phyloP scores from a whole-genome alignment of 768 basidiomycete genomes.

The Mycena indigotica region DNA sequence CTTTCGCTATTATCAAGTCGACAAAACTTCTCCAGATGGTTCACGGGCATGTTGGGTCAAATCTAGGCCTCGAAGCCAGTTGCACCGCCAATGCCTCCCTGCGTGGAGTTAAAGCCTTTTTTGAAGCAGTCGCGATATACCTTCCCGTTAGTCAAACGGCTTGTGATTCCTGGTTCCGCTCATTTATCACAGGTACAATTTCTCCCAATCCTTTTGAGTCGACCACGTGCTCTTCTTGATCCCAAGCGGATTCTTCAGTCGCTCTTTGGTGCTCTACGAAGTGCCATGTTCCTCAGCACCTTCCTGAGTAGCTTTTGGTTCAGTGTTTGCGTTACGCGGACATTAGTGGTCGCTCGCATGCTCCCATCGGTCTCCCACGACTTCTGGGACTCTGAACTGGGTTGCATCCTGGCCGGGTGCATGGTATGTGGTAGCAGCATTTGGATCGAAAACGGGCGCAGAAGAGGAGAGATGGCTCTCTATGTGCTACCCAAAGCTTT shows the following conservation, averaged over 20 bases:
- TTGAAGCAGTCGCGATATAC: constrained; percentile 66
- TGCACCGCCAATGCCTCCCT: constrained; percentile 62
- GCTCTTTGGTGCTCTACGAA: constrained; percentile 57
- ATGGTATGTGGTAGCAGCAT: constrained; percentile 75
- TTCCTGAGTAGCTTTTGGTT: constrained; percentile 76
- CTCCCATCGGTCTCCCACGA: constrained; percentile 73
- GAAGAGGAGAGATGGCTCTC: constrained; percentile 78
- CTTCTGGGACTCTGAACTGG: constrained; percentile 78
- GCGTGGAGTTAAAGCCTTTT: constrained; percentile 58
- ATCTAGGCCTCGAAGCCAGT: constrained; percentile 50
- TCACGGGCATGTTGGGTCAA: constrained; percentile 57
- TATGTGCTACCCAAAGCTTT: constrained; percentile 77
- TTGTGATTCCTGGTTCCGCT: neutral
- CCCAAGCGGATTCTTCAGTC: constrained; percentile 44
- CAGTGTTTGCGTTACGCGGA: constrained; percentile 68
- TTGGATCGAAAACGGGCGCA: constrained; percentile 71
- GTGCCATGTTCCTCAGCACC: constrained; percentile 70
- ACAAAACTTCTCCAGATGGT: constrained; percentile 39
- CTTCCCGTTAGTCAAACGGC: constrained; percentile 57
- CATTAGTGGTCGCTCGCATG: constrained; percentile 61
- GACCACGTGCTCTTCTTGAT: constrained; percentile 53
- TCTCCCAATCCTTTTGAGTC: constrained; percentile 63
- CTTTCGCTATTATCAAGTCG: neutral
- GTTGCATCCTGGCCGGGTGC: constrained; percentile 66
- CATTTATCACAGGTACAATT: constrained; percentile 61